Base-by-base conservation (phyloP, 305 asterid genomes). In the Fraxinus dipetala region DNA sequence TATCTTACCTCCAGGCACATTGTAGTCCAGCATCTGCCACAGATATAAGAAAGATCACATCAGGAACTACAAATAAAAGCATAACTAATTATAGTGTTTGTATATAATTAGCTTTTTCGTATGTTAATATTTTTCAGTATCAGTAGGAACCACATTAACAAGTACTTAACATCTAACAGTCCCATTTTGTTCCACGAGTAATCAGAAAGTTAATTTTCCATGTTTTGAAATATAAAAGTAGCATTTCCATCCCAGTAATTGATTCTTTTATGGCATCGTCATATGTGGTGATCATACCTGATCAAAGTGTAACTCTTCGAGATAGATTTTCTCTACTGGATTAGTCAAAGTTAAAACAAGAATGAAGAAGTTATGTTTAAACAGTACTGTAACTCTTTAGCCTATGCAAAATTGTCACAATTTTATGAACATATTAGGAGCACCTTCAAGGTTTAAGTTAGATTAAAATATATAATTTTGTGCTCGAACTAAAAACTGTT, bases 11-110 rank as follows among this genome's bases (percentile, higher is more conserved):
- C 99, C 98, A 79, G 93, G 98, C 31, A 95, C 98, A 86, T 93
- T 95, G 89, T 95, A 94, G 87, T 95, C 98, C 94, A 95, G 88
- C 99, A 95, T 93, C 99, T 95, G 97, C 83, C 65, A 83, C 81
- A 87, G 54, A 87, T 28, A 84, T 65, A 72, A 30, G 48, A 81
- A 85, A 78, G 6, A 80, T 63, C 45, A 77, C 73, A 84, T 87
- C 78, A 87, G 89, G 24, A 84, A 81, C 84, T 54, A 78, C 24
- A 79, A 28, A 20, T 56, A 80, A 63, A 34, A 26, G 59, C 78
- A 72, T 3, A 80, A 35, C 6, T 14, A 77, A 75, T 36, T 24
- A 77, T 77, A 79, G 13, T 8, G 38, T 26, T 9, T 75, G 28
- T 40, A 75, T 14, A 48, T 4, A 48, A 48, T 48, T 16, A 48